Evolutionary conservation across 1,284 basidiomycete genomes (phyloP), one percentile per base, ranked within the genome.

Genomic region (Fomitopsis schrenkii): DNA sequence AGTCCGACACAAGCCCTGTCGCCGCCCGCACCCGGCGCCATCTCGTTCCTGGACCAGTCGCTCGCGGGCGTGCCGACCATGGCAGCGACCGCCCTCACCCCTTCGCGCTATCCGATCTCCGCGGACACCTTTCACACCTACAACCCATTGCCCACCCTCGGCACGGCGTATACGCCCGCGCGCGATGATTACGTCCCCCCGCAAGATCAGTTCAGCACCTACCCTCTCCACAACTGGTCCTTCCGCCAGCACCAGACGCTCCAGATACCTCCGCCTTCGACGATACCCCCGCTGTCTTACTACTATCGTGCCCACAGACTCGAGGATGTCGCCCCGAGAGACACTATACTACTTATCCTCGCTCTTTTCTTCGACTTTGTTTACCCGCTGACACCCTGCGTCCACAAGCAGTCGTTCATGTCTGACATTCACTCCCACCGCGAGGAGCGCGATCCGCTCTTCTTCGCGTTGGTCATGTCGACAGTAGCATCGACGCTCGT

Each of bases 281-380:
- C 76, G 58, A 78, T 90, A 54, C 86, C 88, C n/a, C 84, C 88
- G 10, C 80, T 91, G 42, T 87, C 86, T 0, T 84, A 83, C 69
- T 88, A 86, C 73, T 87, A 86, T 71, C 83, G 85, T 22, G 83
- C 88, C 7, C 84, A 85, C 68, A 78, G 87, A 57, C 77, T 93
- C 46, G 88, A 91, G 70, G 87, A 90, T 66, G 84, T 93, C 55
- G 89, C 88, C 12, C 87, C 88, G 28, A 81, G 88, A 58, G 88
- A 92, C 65, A 91, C 86, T 5, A 87, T 93, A 61, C 83, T 84
- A 52, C 83, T 91, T 63, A 90, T 94, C 67, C 87, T 94, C 64
- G 83, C 88, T 36, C 82, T 94, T 26, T 95, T 93, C 77, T 94
- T 94, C 71, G 93, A 94, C 74, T 94, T 93, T 71, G 89, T 94